Evolutionary conservation across 2,329 filamentous ascomycete species (phyloP).

Genomic region (Fusarium chlamydosporum): DNA sequence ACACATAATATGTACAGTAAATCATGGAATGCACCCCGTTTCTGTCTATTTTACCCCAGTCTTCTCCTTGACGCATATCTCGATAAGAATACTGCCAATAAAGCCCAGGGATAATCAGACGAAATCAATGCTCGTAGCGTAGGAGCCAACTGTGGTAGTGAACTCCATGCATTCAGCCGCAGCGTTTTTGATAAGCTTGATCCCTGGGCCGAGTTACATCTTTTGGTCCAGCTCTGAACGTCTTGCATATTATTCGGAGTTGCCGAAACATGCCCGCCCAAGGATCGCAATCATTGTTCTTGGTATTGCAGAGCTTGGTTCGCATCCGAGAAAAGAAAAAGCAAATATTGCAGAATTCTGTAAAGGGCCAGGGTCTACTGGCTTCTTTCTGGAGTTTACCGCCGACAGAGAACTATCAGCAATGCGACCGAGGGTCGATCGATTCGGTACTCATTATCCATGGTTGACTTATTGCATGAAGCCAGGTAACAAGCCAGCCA

Average conservation of each 20-base stretch:
- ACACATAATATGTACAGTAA: too few species aligned
- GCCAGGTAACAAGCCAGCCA: not conserved
- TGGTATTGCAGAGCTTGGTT: not conserved
- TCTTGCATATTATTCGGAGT: conserved; percentile 1
- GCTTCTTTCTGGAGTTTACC: not conserved
- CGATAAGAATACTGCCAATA: not conserved
- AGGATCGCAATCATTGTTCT: not conserved
- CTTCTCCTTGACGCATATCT: not conserved
- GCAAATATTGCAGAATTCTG: not conserved
- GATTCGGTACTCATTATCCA: not conserved
- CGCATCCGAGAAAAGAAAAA: conserved; percentile 6
- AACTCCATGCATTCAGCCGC: conserved; percentile 7
- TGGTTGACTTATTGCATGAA: not conserved
- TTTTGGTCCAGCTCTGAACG: conserved; percentile 1
- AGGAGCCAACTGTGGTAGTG: not conserved
- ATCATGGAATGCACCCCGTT: not conserved
- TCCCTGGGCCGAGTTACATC: conserved; percentile 7
- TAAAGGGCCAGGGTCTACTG: not conserved
- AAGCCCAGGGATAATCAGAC: not conserved
- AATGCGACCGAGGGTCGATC: not conserved
- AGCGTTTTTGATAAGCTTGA: not conserved
- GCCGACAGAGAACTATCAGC: not conserved
- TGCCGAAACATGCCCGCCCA: conserved; percentile 1
- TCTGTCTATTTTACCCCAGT: not conserved
- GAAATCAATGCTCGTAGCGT: not conserved